phyloP scores from a whole-genome alignment of 495 filamentous ascomycete genomes.

The Cairneyella variabilis region DNA sequence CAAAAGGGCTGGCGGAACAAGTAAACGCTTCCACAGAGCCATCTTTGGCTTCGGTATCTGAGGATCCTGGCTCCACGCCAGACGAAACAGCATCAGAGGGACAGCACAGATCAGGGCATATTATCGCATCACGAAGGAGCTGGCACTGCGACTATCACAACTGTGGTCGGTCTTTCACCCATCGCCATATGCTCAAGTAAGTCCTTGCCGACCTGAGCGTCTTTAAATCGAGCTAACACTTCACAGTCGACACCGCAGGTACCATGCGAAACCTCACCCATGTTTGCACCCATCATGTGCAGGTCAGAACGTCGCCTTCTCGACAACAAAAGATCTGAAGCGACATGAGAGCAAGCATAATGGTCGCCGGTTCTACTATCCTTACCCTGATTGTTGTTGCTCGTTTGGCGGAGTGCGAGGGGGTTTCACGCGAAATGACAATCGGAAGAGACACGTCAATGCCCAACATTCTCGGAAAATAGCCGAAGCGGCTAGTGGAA shows the following conservation, averaged over 20 bases:
- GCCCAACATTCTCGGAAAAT: no score
- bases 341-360: background rate
- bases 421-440: slow-evolving; percentile 1
- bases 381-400: background rate
- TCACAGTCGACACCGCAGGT: background rate
- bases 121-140: background rate
- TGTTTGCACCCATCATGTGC: background rate
- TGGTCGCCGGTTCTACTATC: background rate
- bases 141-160: slow-evolving; percentile 1
- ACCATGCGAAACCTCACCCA: background rate
- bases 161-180: background rate
- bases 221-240: background rate
- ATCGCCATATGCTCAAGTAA: slow-evolving; percentile 1
- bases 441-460: background rate
- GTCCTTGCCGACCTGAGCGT: background rate
- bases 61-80: background rate
- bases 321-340: background rate
- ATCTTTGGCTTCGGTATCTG: background rate
- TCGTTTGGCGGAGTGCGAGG: background rate
- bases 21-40: background rate
- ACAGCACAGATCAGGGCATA: background rate
- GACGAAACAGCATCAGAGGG: background rate
- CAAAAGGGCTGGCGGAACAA: background rate
- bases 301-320: background rate
- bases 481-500: no score